Base-by-base conservation (phyloP, 2,329 filamentous ascomycete species). In the Sporothrix dimorphospora region DNA sequence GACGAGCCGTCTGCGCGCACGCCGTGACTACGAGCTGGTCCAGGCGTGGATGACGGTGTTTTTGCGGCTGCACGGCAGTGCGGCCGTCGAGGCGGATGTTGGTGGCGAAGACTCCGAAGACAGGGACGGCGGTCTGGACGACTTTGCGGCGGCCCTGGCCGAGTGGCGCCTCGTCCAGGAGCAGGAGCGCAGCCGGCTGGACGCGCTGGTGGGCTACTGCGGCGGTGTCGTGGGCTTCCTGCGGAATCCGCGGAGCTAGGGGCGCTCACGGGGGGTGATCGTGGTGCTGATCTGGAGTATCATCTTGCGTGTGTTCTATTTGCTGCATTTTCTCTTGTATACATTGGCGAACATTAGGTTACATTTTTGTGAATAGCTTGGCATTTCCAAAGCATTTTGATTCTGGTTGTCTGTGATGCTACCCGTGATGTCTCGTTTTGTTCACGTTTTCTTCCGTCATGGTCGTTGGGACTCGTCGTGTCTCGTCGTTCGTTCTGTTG, bases 1-100 rank as follows among this genome's bases (percentile, higher is more conserved):
- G 71, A 97, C 93, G 0, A 85, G 84, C 70, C 86, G 92, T 14
- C 83, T 98, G 69, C 82, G 84, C 57, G 84, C 88, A 68, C 89
- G 91, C 75, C 88, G 88, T 65, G 96, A 98, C 80, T 99, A 97
- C 81, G 96, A 99, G 82, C 86, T 99, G 51, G 92, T 94, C 19
- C 94, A 98, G 81, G 94, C 94, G 0, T 99, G 96, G 95, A 98
- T 99, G 94, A 91, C 92, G 1, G 95, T 98, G 0, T 97, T 98
- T 78, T 80, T 99, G 73, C 88, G 91, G 65, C 83, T 97, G 53
- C 95, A 98, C 81, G 72, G 73, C 38, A 21, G 69, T n/a, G 57
- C 65, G 16, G 67, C 40, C 1, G 65, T 57, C 1, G 72, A 69
- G 3, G 59, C 47, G 7, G 61, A 27, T 2, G 66, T 38, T 19